phyloP scores from a whole-genome alignment of 2,329 filamentous ascomycete species.

The Aspergillus terreus region DNA sequence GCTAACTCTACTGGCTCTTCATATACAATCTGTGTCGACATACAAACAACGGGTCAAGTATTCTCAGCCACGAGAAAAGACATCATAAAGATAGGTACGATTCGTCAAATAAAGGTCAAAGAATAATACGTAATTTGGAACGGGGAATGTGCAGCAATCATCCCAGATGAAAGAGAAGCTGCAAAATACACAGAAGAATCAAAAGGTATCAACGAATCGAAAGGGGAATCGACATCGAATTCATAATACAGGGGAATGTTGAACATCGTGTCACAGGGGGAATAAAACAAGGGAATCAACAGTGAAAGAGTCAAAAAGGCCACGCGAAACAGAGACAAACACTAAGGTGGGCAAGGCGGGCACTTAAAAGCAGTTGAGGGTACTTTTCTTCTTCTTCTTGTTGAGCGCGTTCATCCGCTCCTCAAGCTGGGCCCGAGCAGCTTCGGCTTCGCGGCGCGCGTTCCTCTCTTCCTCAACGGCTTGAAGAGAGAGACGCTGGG shows the following conservation, averaged over 20 bases:
- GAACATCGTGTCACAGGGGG: slow-evolving; percentile 15
- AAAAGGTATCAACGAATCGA: slow-evolving; percentile 20
- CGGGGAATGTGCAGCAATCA: slow-evolving; percentile 3
- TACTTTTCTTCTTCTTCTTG: slow-evolving; percentile 91
- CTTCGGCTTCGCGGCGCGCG: slow-evolving; percentile 85
- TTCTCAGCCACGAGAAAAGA: slow-evolving; percentile 5
- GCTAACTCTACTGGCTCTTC: neutral
- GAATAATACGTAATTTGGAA: neutral
- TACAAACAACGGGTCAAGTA: neutral
- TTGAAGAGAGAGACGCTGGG: slow-evolving; percentile 66
- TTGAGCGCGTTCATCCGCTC: slow-evolving; percentile 91
- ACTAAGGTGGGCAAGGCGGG: neutral
- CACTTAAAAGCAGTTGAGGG: slow-evolving; percentile 90
- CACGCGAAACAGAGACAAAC: slow-evolving; percentile 9
- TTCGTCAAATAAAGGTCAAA: slow-evolving; percentile 10
- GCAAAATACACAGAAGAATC: slow-evolving; percentile 9
- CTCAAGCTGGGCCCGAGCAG: slow-evolving; percentile 82
- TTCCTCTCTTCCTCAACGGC: slow-evolving; percentile 95
- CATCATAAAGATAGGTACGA: slow-evolving; percentile 2
- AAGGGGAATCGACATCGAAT: slow-evolving; percentile 22
- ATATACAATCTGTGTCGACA: slow-evolving; percentile 8
- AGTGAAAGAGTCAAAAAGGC: slow-evolving; percentile 3
- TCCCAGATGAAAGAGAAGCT: neutral
- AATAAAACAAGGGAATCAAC: neutral
- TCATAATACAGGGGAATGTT: slow-evolving; percentile 23